A percentile compares a stretch with the other conserved stretches of the same genome.
Evolutionary conservation across 495 filamentous ascomycete genomes (phyloP).

Genomic region (Talaromyces liani): DNA sequence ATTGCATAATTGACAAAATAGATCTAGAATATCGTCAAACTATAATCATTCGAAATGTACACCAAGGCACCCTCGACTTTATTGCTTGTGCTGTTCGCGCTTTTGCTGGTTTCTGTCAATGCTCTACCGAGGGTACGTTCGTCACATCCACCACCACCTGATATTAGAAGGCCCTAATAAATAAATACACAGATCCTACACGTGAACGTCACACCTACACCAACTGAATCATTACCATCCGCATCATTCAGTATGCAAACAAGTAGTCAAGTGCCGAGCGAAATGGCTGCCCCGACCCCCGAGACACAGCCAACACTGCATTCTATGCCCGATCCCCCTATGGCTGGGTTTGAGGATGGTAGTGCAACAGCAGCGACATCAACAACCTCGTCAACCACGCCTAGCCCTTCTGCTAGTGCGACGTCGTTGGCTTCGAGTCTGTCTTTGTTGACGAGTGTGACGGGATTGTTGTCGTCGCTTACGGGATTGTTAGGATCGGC

Average conservation of each 20-base stretch:
- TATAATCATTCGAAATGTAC: not conserved
- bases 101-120: not conserved
- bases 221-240: not conserved
- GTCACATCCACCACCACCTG: not conserved
- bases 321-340: not conserved
- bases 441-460: not conserved
- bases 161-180: not conserved
- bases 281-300: not conserved
- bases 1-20: not conserved
- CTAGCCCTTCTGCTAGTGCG: not conserved
- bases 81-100: not conserved
- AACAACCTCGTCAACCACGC: not conserved
- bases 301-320: not conserved
- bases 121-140: conserved; percentile 3
- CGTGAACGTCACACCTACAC: not conserved
- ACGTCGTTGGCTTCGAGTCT: not conserved
- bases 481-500: not conserved
- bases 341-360: not conserved
- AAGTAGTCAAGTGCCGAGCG: not conserved
- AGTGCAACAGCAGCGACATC: not conserved
- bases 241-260: not conserved
- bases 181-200: not conserved
- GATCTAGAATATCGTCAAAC: not conserved
- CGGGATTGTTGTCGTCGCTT: not conserved
- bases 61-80: not conserved